A percentile compares a stretch with the other conserved stretches of the same genome.
Evolutionary conservation across 768 basidiomycete species (phyloP).

Genomic region (Tremella yokohamensis): DNA sequence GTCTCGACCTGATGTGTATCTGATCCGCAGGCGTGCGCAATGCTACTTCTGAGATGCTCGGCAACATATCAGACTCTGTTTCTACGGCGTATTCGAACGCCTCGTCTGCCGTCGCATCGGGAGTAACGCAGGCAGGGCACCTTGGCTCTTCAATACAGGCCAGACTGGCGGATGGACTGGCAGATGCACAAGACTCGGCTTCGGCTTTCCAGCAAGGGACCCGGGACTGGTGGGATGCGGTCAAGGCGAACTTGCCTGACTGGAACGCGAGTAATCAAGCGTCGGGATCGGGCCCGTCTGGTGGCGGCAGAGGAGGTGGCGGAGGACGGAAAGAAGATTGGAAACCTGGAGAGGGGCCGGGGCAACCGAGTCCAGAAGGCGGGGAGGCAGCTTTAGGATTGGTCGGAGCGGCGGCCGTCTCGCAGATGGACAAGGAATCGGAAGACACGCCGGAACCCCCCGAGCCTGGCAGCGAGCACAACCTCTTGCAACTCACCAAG

Average conservation of each 20-base stretch:
- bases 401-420: conserved; percentile 46
- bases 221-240: conserved; percentile 48
- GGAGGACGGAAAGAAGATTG: conserved; percentile 21
- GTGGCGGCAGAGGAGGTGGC: conserved; percentile 5
- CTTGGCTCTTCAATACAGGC: conserved; percentile 74
- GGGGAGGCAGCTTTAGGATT: conserved; percentile 37
- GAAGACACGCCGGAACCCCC: conserved; percentile 15
- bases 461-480: conserved; percentile 60
- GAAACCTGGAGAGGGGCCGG: conserved; percentile 44
- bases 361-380: conserved; percentile 31
- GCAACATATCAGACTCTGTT: conserved; percentile 53
- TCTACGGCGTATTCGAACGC: conserved; percentile 37
- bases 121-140: conserved; percentile 28
- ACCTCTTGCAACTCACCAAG: conserved; percentile 85
- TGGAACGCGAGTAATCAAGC: background rate
- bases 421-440: conserved; percentile 25
- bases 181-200: conserved; percentile 47
- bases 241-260: conserved; percentile 26
- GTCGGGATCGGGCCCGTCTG: background rate
- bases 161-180: conserved; percentile 61
- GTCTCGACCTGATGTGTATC: background rate
- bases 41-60: conserved; percentile 68
- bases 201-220: conserved; percentile 39
- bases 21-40: conserved; percentile 56
- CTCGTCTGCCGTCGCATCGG: conserved; percentile 28